These are phyloP conservation scores for Astraeus odoratus DNA, from an alignment of 768 basidiomycete species.

Conservation along the genomic window DNA sequence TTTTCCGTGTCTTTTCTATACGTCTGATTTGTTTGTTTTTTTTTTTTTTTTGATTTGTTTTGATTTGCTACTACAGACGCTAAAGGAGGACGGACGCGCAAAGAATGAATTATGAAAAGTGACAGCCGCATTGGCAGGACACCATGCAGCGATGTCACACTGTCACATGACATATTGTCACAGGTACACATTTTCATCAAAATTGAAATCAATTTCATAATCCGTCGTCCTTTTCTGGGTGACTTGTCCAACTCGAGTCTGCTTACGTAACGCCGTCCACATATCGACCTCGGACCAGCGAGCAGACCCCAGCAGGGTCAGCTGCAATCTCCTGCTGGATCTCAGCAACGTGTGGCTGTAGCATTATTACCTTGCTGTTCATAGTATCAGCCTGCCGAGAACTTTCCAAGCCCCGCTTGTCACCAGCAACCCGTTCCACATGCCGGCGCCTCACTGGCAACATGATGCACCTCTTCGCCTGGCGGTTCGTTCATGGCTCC, in stretches of 20 bases:
- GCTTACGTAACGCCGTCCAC: too few relatives aligned
- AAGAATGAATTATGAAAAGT: too few relatives aligned
- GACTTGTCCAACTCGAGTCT: too few relatives aligned
- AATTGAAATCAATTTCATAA: neutral
- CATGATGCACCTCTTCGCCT: conserved; percentile 17
- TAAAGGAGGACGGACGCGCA: too few relatives aligned
- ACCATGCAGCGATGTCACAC: neutral
- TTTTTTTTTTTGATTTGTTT: neutral
- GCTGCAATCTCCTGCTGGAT: neutral
- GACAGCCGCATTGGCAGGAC: neutral
- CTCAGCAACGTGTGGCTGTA: conserved; percentile 2
- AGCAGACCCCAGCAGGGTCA: too few relatives aligned
- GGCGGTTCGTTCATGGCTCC: conserved; percentile 1
- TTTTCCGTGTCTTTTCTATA: neutral
- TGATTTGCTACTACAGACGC: neutral
- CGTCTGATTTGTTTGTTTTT: neutral
- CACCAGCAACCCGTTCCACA: conserved; percentile 1
- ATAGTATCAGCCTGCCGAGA: conserved; percentile 1
- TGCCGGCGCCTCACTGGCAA: conserved; percentile 16
- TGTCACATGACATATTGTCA: conserved; percentile 17
- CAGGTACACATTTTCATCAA: conserved; percentile 26
- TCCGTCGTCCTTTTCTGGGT: too few relatives aligned
- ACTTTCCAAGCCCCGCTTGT: neutral
- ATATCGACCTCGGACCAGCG: too few relatives aligned
- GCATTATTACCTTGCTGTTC: conserved; percentile 3